Conservation (phyloP, 2,329 filamentous ascomycete species). For the Aspergillus sclerotialis region DNA sequence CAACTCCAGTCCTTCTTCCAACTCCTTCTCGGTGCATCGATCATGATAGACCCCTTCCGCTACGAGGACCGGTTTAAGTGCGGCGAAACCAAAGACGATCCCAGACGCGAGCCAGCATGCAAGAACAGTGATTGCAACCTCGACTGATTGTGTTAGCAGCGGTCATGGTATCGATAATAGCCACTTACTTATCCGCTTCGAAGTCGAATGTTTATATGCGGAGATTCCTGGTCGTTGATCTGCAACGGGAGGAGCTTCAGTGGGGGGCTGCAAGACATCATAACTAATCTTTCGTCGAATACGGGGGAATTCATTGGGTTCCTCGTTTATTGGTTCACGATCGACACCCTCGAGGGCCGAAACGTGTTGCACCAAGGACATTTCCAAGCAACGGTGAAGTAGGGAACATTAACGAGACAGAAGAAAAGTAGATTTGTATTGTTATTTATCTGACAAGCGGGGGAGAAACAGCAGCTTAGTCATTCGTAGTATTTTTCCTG, state of each 20-base stretch:
- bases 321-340: conserved; percentile 25
- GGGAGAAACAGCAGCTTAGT: too few species aligned
- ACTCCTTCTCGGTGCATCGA: conserved; percentile 49
- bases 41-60: conserved; percentile 65
- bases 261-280: conserved; percentile 41
- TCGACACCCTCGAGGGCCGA: conserved; percentile 44
- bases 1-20: conserved; percentile 41
- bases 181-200: too few species aligned
- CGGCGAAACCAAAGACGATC: conserved; percentile 76
- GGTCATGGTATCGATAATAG: not conserved
- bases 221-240: conserved; percentile 28
- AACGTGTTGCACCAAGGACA: conserved; percentile 49
- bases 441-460: too few species aligned
- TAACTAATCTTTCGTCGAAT: conserved; percentile 40
- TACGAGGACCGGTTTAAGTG: conserved; percentile 73
- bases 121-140: conserved; percentile 56
- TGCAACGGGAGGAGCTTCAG: conserved; percentile 25
- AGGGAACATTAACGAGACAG: too few species aligned
- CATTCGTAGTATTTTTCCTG: too few species aligned
- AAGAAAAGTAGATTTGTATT: too few species aligned
- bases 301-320: conserved; percentile 18
- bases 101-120: conserved; percentile 71
- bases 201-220: not conserved
- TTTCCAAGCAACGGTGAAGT: too few species aligned
- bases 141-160: conserved; percentile 29